A percentile compares a stretch with the other conserved stretches of the same genome.
Evolutionary conservation across 2,329 filamentous ascomycete genomes (phyloP).

Genomic region (Lachnellula arida): DNA sequence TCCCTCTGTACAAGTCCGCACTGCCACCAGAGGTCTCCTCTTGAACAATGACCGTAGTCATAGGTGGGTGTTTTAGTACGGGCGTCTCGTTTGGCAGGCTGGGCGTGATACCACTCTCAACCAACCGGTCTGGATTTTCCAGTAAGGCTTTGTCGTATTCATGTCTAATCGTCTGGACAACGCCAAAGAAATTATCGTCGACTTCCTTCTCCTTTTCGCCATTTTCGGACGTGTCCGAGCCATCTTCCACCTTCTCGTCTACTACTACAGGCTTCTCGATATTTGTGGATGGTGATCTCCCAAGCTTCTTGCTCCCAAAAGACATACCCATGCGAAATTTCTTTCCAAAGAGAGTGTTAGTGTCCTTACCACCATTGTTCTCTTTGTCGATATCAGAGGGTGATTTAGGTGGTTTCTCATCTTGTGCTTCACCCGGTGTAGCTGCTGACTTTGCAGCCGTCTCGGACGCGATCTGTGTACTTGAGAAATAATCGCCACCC

Average conservation of each 20-base stretch:
- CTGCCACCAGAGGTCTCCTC: slow-evolving; percentile 64
- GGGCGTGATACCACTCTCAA: slow-evolving; percentile 63
- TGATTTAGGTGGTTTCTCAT: slow-evolving; percentile 43
- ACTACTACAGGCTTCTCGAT: slow-evolving; percentile 68
- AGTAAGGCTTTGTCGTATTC: slow-evolving; percentile 66
- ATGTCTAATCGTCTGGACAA: slow-evolving; percentile 66
- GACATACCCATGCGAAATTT: slow-evolving; percentile 69
- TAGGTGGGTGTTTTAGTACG: slow-evolving; percentile 65
- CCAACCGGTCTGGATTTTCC: slow-evolving; percentile 47
- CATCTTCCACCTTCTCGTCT: slow-evolving; percentile 68
- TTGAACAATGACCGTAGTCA: slow-evolving; percentile 64
- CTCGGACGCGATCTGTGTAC: slow-evolving; percentile 46
- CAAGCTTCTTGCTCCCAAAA: slow-evolving; percentile 80
- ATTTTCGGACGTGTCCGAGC: slow-evolving; percentile 54
- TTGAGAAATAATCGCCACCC: slow-evolving; percentile 72
- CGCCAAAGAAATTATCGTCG: slow-evolving; percentile 69
- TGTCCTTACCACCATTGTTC: slow-evolving; percentile 53
- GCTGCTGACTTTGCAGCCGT: slow-evolving; percentile 41
- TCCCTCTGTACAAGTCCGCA: slow-evolving; percentile 87
- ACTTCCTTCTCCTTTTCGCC: slow-evolving; percentile 61
- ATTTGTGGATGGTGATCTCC: slow-evolving; percentile 60
- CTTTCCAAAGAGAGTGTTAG: slow-evolving; percentile 68
- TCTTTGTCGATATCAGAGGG: slow-evolving; percentile 55
- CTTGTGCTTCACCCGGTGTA: slow-evolving; percentile 40
- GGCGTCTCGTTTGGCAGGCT: slow-evolving; percentile 71